These are phyloP conservation scores for barley (Hordeum vulgare) DNA, from an alignment of 176 grass and related monocot genomes.

Conservation along the genomic window DNA sequence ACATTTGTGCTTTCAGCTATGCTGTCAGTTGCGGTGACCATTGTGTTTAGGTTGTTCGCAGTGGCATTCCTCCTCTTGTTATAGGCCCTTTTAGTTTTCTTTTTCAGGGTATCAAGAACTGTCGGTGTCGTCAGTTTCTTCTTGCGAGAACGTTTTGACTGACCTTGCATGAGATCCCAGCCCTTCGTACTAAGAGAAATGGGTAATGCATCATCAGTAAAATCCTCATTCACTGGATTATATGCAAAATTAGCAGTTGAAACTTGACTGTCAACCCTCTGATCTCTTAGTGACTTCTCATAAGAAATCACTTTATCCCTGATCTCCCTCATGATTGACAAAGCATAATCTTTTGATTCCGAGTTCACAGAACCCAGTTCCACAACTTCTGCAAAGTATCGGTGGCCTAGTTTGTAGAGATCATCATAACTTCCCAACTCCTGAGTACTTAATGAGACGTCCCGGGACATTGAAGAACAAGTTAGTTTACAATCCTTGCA, in stretches of 20 bases:
- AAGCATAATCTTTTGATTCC: slow-evolving; percentile 63
- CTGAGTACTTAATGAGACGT: slow-evolving; percentile 25
- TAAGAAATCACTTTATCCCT: slow-evolving; percentile 79
- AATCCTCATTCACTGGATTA: slow-evolving; percentile 82
- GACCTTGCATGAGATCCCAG: slow-evolving; percentile 63
- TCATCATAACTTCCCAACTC: slow-evolving; percentile 67
- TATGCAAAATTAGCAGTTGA: slow-evolving; percentile 63
- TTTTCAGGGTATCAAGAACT: slow-evolving; percentile 71
- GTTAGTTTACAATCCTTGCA: slow-evolving; percentile 79
- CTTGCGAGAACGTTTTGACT: slow-evolving; percentile 58
- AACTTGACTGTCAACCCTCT: slow-evolving; percentile 63
- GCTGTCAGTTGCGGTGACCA: slow-evolving; percentile 1
- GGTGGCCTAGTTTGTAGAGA: slow-evolving; percentile 59
- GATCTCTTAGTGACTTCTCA: slow-evolving; percentile 70
- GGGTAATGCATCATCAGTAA: slow-evolving; percentile 55
- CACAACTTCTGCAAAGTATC: slow-evolving; percentile 65
- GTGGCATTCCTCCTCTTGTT: slow-evolving; percentile 65
- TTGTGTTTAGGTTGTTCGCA: slow-evolving; percentile 38
- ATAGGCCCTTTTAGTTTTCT: slow-evolving; percentile 60
- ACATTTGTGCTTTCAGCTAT: slow-evolving; percentile 45
- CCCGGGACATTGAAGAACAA: slow-evolving; percentile 40
- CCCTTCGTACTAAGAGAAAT: slow-evolving; percentile 63
- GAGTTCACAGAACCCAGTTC: slow-evolving; percentile 59
- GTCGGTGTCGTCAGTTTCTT: slow-evolving; percentile 55
- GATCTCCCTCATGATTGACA: slow-evolving; percentile 67